Conservation (phyloP, 495 filamentous ascomycete species). For the Aspergillus egyptiacus region DNA sequence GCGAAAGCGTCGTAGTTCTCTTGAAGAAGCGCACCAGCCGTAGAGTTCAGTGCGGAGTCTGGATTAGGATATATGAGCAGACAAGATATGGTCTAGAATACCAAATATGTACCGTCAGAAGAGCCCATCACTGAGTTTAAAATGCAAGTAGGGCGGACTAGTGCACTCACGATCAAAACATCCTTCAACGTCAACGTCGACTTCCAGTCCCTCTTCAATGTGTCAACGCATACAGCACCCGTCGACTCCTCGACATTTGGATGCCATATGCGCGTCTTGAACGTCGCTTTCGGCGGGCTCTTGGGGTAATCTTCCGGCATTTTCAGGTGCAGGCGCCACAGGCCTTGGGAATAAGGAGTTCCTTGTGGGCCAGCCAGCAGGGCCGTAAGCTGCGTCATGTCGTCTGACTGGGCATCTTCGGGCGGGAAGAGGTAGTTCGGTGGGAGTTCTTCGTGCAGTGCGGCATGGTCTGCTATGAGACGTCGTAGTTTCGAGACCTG, state of each 20-base stretch:
- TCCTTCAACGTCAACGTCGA: slow-evolving; percentile 54
- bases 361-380: slow-evolving; percentile 57
- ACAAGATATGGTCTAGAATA: slow-evolving; percentile 56
- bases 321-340: slow-evolving; percentile 57
- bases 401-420: slow-evolving; percentile 40
- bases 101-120: not conserved
- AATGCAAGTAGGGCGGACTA: not conserved
- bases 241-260: slow-evolving; percentile 64
- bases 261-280: slow-evolving; percentile 65
- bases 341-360: slow-evolving; percentile 55
- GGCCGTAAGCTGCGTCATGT: slow-evolving; percentile 55
- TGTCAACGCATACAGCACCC: slow-evolving; percentile 66
- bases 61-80: slow-evolving; percentile 69
- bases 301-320: slow-evolving; percentile 61
- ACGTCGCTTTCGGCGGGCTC: slow-evolving; percentile 60
- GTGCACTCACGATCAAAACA: slow-evolving; percentile 49
- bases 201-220: slow-evolving; percentile 65
- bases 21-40: slow-evolving; percentile 54
- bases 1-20: slow-evolving; percentile 59
- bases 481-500: slow-evolving; percentile 52
- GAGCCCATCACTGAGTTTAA: not conserved
- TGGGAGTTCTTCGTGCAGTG: slow-evolving; percentile 53
- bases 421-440: slow-evolving; percentile 62
- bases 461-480: slow-evolving; percentile 59
- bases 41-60: slow-evolving; percentile 62